phyloP scores from a whole-genome alignment of 2,329 filamentous ascomycete species.

The Paraphaeosphaeria minitans region DNA sequence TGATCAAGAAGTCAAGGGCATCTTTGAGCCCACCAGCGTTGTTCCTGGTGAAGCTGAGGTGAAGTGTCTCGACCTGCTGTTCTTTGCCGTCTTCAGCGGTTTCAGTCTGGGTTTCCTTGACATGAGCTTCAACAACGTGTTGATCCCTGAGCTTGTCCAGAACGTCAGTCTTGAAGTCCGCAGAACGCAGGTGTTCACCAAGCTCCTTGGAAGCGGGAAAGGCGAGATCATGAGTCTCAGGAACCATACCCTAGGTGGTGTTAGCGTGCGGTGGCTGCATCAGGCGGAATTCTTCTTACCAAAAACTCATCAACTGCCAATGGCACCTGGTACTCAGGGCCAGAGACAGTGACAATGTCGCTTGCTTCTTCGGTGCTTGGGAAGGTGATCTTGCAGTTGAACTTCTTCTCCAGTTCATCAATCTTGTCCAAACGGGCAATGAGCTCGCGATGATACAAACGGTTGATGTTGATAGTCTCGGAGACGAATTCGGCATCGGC shows the following conservation, averaged over 20 bases:
- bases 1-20: constrained; percentile 91
- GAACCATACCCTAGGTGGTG: constrained; percentile 80
- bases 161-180: constrained; percentile 80
- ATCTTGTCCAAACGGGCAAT: constrained; percentile 87
- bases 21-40: constrained; percentile 95
- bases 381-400: constrained; percentile 99
- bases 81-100: constrained; percentile 47
- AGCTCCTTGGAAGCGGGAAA: constrained; percentile 77
- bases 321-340: constrained; percentile 97
- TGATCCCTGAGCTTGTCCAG: constrained; percentile 84
- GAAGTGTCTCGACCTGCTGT: constrained; percentile 52
- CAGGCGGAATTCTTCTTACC: constrained; percentile 51
- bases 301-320: constrained; percentile 95
- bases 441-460: constrained; percentile 92
- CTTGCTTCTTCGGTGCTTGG: constrained; percentile 97
- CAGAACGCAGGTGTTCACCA: constrained; percentile 79
- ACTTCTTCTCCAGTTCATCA: constrained; percentile 96
- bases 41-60: constrained; percentile 82
- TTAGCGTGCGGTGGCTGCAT: constrained; percentile 33
- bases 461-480: constrained; percentile 90
- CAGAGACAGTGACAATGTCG: constrained; percentile 93
- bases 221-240: constrained; percentile 90
- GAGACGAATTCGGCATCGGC: constrained; percentile 96
- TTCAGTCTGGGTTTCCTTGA: constrained; percentile 60
- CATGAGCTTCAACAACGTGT: constrained; percentile 85